Evolutionary conservation across 331 rosid species (phyloP).

Genomic region (Rhamnella rubrinervis): DNA sequence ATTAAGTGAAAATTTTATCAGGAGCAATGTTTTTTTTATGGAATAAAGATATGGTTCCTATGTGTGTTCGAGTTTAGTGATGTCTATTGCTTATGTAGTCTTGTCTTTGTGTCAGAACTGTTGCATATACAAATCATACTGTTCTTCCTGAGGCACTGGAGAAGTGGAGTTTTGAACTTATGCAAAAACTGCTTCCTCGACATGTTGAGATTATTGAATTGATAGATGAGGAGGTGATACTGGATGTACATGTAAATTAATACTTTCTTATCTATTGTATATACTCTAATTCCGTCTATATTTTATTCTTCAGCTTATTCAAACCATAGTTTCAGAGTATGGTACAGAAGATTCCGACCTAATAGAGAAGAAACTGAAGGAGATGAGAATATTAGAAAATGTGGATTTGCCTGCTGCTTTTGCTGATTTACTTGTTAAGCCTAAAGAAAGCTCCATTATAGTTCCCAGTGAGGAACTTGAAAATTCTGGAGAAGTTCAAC

Average conservation of each 20-base stretch:
- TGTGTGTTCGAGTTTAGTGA: constrained; percentile 11
- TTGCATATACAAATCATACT: constrained; percentile 97
- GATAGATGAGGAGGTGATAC: constrained; percentile 92
- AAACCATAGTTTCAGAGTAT: constrained; percentile 64
- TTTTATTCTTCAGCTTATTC: constrained; percentile 63
- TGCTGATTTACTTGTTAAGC: constrained; percentile 55
- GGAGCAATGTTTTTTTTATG: background rate
- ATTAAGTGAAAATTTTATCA: too few relatives aligned
- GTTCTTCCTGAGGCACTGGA: constrained; percentile 99
- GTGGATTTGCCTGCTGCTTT: constrained; percentile 72
- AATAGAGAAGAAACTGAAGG: constrained; percentile 71
- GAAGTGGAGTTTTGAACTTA: constrained; percentile 92
- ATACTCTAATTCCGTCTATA: constrained; percentile 23
- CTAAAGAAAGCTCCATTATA: constrained; percentile 35
- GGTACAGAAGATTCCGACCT: constrained; percentile 60
- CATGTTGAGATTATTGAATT: constrained; percentile 84
- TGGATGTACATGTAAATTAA: constrained; percentile 14
- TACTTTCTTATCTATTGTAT: background rate
- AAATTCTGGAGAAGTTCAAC: constrained; percentile 33
- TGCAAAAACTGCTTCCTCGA: constrained; percentile 91
- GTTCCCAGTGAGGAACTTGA: constrained; percentile 37
- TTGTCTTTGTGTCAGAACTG: constrained; percentile 55
- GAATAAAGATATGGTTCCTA: background rate
- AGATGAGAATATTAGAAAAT: constrained; percentile 90
- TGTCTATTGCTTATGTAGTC: constrained; percentile 13